Conservation (phyloP, 345 rosid species). For the Acer saccharum region DNA sequence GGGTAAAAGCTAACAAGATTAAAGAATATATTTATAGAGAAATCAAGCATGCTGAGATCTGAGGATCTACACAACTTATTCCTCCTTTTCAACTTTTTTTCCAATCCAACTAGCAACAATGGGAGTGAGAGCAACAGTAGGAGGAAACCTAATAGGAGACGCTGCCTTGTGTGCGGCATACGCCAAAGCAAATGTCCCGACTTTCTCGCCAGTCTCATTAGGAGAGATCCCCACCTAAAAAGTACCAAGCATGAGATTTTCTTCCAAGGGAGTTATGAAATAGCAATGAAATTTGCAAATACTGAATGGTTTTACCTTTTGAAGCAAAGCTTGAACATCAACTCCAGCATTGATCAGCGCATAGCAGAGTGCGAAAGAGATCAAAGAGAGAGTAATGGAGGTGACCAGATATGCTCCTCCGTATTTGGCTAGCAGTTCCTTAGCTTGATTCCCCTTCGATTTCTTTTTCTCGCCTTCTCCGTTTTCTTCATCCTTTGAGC, state of each 20-base stretch:
- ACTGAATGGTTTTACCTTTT: constrained; percentile 41
- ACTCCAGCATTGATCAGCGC: constrained; percentile 66
- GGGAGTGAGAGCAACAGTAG: constrained; percentile 88
- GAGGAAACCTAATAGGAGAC: constrained; percentile 92
- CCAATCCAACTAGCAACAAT: constrained; percentile 90
- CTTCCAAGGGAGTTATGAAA: not conserved
- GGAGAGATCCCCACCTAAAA: constrained; percentile 74
- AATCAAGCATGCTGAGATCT: not conserved
- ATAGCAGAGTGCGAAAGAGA: constrained; percentile 80
- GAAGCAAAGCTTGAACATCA: constrained; percentile 77
- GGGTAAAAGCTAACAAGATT: not conserved
- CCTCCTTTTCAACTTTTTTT: constrained; percentile 64
- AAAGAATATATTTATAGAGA: not conserved
- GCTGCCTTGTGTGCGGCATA: constrained; percentile 97
- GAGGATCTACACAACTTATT: constrained; percentile 21
- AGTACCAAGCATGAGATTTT: not conserved
- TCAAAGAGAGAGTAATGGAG: constrained; percentile 82
- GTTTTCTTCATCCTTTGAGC: constrained; percentile 59
- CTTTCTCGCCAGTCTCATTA: constrained; percentile 75
- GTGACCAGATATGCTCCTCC: constrained; percentile 98
- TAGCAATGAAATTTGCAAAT: not conserved
- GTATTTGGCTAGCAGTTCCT: constrained; percentile 75
- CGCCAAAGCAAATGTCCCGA: constrained; percentile 86
- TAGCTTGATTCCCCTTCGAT: constrained; percentile 76
- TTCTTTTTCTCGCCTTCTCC: constrained; percentile 48